Evolutionary conservation across 108 stramenopile species (phyloP).

Genomic region (Phaeodactylum tricornutum): DNA sequence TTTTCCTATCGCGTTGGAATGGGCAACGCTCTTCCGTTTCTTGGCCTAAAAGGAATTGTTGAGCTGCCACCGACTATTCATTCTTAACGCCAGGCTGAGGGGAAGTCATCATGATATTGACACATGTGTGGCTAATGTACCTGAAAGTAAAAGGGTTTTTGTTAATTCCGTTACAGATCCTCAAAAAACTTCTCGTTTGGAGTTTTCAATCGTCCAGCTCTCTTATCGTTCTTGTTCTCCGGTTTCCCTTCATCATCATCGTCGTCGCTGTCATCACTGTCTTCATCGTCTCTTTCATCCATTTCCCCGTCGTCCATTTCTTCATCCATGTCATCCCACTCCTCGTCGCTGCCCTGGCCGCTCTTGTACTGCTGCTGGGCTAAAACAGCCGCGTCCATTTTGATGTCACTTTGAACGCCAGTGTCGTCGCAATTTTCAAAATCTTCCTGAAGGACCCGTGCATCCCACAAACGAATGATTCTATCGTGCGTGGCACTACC

Average conservation of each 20-base stretch:
- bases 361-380: too few species aligned
- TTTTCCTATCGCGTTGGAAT: conserved; percentile 65
- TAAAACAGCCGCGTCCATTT: too few species aligned
- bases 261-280: conserved; percentile 41
- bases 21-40: conserved; percentile 74
- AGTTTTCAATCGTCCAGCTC: conserved; percentile 50
- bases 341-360: conserved; percentile 46
- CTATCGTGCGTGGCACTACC: conserved; percentile 51
- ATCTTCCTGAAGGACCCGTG: conserved; percentile 50
- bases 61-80: conserved; percentile 24
- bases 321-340: conserved; percentile 70
- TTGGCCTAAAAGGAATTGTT: conserved; percentile 63
- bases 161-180: conserved; percentile 77
- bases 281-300: conserved; percentile 30
- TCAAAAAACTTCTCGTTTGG: conserved; percentile 80
- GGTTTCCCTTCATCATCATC: conserved; percentile 24
- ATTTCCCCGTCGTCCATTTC: conserved; percentile 23
- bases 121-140: too few species aligned
- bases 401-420: too few species aligned
- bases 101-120: too few species aligned
- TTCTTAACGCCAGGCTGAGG: too few species aligned
- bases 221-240: conserved; percentile 24
- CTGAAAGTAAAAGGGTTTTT: neutral
- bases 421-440: too few species aligned
- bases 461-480: conserved; percentile 69